Evolutionary conservation across 805 yeast species (phyloP).

Genomic region (Lachancea nothofagi): DNA sequence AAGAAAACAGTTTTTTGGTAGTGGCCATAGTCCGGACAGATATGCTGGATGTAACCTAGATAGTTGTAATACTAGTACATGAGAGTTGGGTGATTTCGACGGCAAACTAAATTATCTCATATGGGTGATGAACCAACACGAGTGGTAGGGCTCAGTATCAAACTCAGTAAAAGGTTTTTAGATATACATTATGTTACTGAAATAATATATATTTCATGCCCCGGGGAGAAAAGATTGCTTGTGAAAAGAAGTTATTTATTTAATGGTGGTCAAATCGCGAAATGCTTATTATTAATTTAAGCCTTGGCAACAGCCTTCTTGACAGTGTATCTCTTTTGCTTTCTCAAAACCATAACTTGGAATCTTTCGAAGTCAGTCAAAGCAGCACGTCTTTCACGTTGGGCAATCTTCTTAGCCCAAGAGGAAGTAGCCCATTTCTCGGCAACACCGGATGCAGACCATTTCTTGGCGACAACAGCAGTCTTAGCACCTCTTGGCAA

Average conservation of each 20-base stretch:
- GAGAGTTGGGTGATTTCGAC: no score
- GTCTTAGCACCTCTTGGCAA: slow-evolving; percentile 95
- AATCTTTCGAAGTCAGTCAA: slow-evolving; percentile 98
- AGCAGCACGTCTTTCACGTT: slow-evolving; percentile 87
- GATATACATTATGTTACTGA: slow-evolving; percentile 17
- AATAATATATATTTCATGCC: slow-evolving; percentile 15
- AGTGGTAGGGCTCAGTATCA: neutral
- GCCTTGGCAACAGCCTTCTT: slow-evolving; percentile 97
- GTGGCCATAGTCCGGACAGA: slow-evolving; percentile 11
- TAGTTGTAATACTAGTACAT: no score
- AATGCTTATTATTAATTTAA: slow-evolving; percentile 37
- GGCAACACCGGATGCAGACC: slow-evolving; percentile 84
- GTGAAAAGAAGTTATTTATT: slow-evolving; percentile 2
- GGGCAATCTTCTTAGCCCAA: slow-evolving; percentile 98
- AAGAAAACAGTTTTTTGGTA: slow-evolving; percentile 3
- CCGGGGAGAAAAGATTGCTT: slow-evolving; percentile 6
- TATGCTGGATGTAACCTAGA: slow-evolving; percentile 8
- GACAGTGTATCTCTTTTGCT: slow-evolving; percentile 93
- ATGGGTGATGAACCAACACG: no score
- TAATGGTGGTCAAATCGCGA: neutral
- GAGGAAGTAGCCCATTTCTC: slow-evolving; percentile 89
- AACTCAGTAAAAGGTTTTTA: slow-evolving; percentile 12
- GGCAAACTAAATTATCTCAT: no score
- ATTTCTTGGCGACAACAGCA: slow-evolving; percentile 80
- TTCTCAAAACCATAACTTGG: slow-evolving; percentile 96